Evolutionary conservation across 306 rosid species (phyloP).

Genomic region (Vicia villosa): DNA sequence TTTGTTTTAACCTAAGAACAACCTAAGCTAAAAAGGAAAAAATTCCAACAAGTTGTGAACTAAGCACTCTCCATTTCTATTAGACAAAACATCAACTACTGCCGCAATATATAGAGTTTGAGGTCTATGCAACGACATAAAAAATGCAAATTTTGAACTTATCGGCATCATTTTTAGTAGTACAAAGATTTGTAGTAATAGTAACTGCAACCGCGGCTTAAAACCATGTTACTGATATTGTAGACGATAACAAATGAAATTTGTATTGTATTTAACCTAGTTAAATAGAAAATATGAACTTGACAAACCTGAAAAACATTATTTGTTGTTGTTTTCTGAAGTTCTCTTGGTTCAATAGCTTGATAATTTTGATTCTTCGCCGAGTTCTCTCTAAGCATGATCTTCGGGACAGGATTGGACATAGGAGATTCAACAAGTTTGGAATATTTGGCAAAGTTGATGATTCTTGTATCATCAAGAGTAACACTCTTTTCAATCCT

Average conservation of each 20-base stretch:
- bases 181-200: background rate
- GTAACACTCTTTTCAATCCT: constrained; percentile 36
- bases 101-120: background rate
- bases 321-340: constrained; percentile 47
- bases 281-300: constrained; percentile 1
- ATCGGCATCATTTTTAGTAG: background rate
- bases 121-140: background rate
- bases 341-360: constrained; percentile 33
- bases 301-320: constrained; percentile 63
- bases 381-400: constrained; percentile 22
- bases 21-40: constrained; percentile 8
- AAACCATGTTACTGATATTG: background rate
- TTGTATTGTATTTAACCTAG: background rate
- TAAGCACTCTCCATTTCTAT: too few species aligned
- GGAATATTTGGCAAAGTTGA: constrained; percentile 55
- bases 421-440: constrained; percentile 56
- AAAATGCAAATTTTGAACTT: background rate
- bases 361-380: constrained; percentile 20
- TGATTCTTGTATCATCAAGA: constrained; percentile 42
- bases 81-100: too few species aligned
- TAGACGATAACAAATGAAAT: background rate
- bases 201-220: background rate
- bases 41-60: background rate
- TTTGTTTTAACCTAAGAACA: constrained; percentile 15
- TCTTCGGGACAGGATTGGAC: constrained; percentile 34